A percentile compares a stretch with the other conserved stretches of the same genome.
Evolutionary conservation across 176 grass and related monocot genomes (phyloP).

Genomic region (Pontederia paniculata): DNA sequence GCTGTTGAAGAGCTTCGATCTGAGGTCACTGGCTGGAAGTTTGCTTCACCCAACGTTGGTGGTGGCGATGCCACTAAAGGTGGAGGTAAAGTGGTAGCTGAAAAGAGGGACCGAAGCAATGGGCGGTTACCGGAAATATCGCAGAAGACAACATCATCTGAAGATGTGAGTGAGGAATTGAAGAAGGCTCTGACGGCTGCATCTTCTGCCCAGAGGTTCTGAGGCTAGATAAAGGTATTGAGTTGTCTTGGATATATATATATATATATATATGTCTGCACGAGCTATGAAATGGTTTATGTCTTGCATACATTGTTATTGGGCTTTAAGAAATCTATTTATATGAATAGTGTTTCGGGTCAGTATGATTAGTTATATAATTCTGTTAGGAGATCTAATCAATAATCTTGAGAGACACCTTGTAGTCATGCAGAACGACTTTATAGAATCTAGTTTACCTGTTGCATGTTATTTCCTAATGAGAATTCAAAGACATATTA

Average conservation of each 20-base stretch:
- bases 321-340: too few relatives aligned
- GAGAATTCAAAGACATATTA: too few relatives aligned
- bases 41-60: not conserved
- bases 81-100: not conserved
- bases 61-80: not conserved
- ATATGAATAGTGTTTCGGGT: too few relatives aligned
- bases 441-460: too few relatives aligned
- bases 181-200: constrained; percentile 44
- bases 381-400: too few relatives aligned
- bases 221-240: not conserved
- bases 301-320: too few relatives aligned
- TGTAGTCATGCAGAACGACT: too few relatives aligned
- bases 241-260: not conserved
- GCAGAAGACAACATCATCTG: not conserved
- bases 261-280: too few relatives aligned
- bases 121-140: constrained; percentile 10
- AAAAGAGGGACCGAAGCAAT: constrained; percentile 2
- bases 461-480: too few relatives aligned
- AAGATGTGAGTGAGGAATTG: constrained; percentile 34
- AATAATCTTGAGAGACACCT: too few relatives aligned
- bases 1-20: constrained; percentile 56
- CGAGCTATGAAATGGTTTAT: too few relatives aligned
- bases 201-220: constrained; percentile 6
- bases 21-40: constrained; percentile 23
- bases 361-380: too few relatives aligned